Percentiles rank a stretch among this genome's conserved stretches.
phyloP scores from a whole-genome alignment of 345 rosid species.

The Eutrema yunnanense region DNA sequence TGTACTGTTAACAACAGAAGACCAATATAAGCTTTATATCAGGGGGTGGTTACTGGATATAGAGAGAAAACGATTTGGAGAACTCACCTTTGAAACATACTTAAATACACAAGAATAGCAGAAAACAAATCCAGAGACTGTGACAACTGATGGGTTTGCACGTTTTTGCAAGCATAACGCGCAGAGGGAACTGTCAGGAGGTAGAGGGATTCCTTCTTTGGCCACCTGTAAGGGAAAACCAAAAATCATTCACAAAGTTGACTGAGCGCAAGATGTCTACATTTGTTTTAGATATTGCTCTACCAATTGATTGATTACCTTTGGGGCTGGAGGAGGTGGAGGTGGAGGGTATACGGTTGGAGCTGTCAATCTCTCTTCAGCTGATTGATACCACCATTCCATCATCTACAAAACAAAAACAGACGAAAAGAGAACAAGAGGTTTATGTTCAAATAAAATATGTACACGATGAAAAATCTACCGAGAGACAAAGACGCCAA shows the following conservation, averaged over 20 bases:
- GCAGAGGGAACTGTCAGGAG: constrained; percentile 67
- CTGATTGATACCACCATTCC: constrained; percentile 99
- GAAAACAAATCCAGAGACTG: constrained; percentile 91
- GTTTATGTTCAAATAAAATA: neutral
- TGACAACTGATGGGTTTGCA: constrained; percentile 90
- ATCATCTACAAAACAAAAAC: constrained; percentile 58
- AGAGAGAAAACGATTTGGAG: neutral
- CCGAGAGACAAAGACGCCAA: neutral
- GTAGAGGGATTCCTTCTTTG: constrained; percentile 80
- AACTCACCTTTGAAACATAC: constrained; percentile 76
- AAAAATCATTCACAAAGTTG: neutral
- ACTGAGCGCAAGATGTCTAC: neutral
- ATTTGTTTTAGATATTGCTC: constrained; percentile 1
- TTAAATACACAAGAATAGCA: constrained; percentile 94
- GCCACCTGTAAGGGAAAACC: constrained; percentile 49
- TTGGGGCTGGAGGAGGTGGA: constrained; percentile 92
- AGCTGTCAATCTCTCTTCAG: constrained; percentile 98
- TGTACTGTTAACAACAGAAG: constrained; percentile 46
- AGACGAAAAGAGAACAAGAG: neutral
- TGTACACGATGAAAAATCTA: neutral
- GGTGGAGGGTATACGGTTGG: constrained; percentile 97
- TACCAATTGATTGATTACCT: constrained; percentile 38
- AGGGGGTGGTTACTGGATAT: neutral
- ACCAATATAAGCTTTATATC: neutral
- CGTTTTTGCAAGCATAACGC: constrained; percentile 94